Conservation (phyloP, 306 rosid genomes). For the Cajanus cajan region DNA sequence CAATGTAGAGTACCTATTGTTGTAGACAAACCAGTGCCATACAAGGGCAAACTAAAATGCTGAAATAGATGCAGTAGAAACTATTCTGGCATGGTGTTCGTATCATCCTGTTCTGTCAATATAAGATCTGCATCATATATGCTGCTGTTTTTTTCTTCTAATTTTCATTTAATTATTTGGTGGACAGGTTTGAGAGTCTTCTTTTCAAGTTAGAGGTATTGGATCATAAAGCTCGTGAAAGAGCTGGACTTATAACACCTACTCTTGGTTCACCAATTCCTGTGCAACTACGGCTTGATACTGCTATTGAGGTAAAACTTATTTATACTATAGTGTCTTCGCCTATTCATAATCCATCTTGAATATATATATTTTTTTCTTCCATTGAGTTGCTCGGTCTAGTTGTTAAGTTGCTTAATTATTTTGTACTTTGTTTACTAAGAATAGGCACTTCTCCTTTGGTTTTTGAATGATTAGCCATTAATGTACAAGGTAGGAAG, state of each 20-base stretch:
- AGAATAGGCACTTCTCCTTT: not conserved
- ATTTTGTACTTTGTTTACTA: not conserved
- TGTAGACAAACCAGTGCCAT: not conserved
- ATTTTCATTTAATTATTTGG: constrained; percentile 27
- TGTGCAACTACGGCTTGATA: constrained; percentile 72
- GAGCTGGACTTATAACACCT: constrained; percentile 85
- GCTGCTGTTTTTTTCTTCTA: constrained; percentile 9
- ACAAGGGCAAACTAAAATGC: not conserved
- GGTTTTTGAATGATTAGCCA: not conserved
- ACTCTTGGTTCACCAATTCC: constrained; percentile 89
- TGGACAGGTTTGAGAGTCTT: constrained; percentile 76
- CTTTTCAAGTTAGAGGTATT: constrained; percentile 92
- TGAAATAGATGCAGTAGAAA: not conserved
- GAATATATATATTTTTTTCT: not conserved
- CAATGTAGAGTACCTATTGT: not conserved
- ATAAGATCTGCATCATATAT: constrained; percentile 6
- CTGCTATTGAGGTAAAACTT: constrained; percentile 74
- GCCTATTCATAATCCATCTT: not conserved
- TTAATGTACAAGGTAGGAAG: not conserved
- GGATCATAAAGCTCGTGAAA: constrained; percentile 98
- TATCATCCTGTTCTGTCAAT: not conserved
- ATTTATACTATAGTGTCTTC: constrained; percentile 12
- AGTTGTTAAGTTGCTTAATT: not conserved
- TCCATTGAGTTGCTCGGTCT: not conserved
- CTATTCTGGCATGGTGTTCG: not conserved